These are phyloP conservation scores for Pseudogymnoascus sp. DNA, from an alignment of 2,329 filamentous ascomycete genomes.

Conservation along the genomic window DNA sequence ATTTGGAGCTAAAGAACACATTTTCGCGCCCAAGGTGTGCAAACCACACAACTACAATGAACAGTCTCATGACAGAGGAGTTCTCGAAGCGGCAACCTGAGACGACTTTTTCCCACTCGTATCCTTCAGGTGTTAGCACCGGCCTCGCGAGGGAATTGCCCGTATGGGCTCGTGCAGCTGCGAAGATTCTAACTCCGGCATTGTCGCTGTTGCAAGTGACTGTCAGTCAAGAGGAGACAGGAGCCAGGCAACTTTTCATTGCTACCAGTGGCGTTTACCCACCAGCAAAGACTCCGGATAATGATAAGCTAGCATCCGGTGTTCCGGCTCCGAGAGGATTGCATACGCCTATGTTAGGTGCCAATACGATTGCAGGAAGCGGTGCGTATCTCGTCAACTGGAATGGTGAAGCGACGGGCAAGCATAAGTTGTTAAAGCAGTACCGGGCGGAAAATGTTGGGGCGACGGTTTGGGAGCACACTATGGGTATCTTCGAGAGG, in stretches of 20 bases:
- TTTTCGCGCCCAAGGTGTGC: slow-evolving; percentile 20
- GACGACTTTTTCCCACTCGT: slow-evolving; percentile 43
- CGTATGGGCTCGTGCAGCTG: slow-evolving; percentile 11
- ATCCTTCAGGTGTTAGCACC: slow-evolving; percentile 41
- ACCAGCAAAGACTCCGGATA: slow-evolving; percentile 16
- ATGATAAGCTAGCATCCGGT: slow-evolving; percentile 14
- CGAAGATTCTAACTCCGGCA: slow-evolving; percentile 17
- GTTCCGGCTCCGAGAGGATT: slow-evolving; percentile 15
- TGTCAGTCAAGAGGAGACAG: slow-evolving; percentile 21
- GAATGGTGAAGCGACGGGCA: slow-evolving; percentile 19
- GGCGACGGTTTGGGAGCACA: slow-evolving; percentile 24
- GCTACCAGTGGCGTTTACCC: slow-evolving; percentile 25
- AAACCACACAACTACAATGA: slow-evolving; percentile 25
- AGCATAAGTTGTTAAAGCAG: slow-evolving; percentile 16
- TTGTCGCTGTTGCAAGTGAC: slow-evolving; percentile 11
- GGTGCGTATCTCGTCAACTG: slow-evolving; percentile 22
- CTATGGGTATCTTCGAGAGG: slow-evolving; percentile 21
- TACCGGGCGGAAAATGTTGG: slow-evolving; percentile 20
- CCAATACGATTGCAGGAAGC: slow-evolving; percentile 17
- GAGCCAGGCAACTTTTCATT: slow-evolving; percentile 23
- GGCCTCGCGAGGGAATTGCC: slow-evolving; percentile 32
- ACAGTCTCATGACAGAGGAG: slow-evolving; percentile 44
- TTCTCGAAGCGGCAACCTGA: slow-evolving; percentile 39
- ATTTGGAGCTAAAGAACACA: slow-evolving; percentile 30
- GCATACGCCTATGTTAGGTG: background rate